Evolutionary conservation across 345 rosid species (phyloP).

Genomic region (Gossypium thurberi): DNA sequence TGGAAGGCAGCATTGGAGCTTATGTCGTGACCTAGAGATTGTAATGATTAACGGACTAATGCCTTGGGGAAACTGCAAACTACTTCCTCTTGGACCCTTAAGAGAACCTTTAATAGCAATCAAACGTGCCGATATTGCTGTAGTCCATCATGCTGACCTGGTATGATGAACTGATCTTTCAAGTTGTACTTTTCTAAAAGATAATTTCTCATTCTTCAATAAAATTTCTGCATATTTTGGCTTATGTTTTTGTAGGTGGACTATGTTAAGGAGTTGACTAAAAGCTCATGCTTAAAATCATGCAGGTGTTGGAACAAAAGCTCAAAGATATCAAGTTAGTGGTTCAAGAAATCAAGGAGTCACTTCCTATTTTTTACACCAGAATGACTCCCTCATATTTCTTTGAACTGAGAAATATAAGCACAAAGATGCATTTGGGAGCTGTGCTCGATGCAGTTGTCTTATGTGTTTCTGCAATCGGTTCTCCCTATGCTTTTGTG

Average conservation of each 20-base stretch:
- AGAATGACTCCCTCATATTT: slow-evolving; percentile 55
- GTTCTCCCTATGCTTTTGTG: slow-evolving; percentile 65
- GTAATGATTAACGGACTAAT: slow-evolving; percentile 72
- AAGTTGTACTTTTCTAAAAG: background rate
- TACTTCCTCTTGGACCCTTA: slow-evolving; percentile 76
- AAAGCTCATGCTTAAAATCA: slow-evolving; percentile 18
- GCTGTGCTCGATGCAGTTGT: slow-evolving; percentile 27
- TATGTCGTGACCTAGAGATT: slow-evolving; percentile 70
- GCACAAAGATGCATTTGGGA: slow-evolving; percentile 31
- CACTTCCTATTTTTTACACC: slow-evolving; percentile 48
- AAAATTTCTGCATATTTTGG: background rate
- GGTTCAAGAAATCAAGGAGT: slow-evolving; percentile 41
- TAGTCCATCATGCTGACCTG: slow-evolving; percentile 31
- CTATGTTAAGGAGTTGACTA: background rate
- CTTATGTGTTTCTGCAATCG: slow-evolving; percentile 71
- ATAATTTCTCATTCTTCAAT: background rate
- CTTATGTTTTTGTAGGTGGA: background rate
- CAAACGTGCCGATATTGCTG: slow-evolving; percentile 49
- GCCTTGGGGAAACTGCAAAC: slow-evolving; percentile 68
- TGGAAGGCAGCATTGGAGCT: slow-evolving; percentile 63
- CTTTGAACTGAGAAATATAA: slow-evolving; percentile 39
- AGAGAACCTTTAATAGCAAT: slow-evolving; percentile 70
- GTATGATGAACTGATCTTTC: slow-evolving; percentile 24
- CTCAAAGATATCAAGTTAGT: slow-evolving; percentile 39
- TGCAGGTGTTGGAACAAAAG: slow-evolving; percentile 42